Evolutionary conservation across 2,329 filamentous ascomycete genomes (phyloP), one percentile per base, ranked within the genome.

Genomic region (Curvularia sp.): DNA sequence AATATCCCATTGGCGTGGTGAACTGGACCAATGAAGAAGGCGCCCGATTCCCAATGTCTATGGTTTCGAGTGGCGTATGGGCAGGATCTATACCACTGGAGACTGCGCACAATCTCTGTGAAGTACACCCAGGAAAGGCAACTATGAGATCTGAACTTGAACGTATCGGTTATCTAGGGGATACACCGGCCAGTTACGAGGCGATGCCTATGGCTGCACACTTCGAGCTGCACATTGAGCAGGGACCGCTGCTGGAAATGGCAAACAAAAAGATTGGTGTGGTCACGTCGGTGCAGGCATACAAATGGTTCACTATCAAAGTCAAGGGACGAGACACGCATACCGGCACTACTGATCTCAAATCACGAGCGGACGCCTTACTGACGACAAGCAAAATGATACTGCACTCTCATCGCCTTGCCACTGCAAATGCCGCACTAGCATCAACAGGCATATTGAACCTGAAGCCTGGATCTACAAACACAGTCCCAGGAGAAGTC

Each of bases 11-110:
- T 0, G 90, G 89, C 1, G 85, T 93, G 1, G 86, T 93, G 2
- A 92, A 93, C 69, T 92, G 89, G 89, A 93, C 89, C 2, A 91
- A 91, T 70, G 91, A 95, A 78, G 92, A 95, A 78, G 91, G 91
- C 2, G 91, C 91, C 1, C 84, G 91, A 0, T 94, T 94, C 63
- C 90, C 91, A 0, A 87, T 87, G 53, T 89, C 86, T 28, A 93
- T 92, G 86, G 79, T 89, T 25, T 81, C 87, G 0, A 92, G 89
- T 0, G 90, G 89, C 1, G 91, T 93, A 13, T 94, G 91, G 90
- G 86, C 89, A 0, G 89, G 82, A n/a, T 80, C 80, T 0, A 88
- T 91, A 8, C 78, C 88, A 0, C 77, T 91, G 3, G 82, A 87
- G 13, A 80, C 78, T 49, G 12, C 87, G 87, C 74, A 91, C 70